Conservation (phyloP, 768 basidiomycete genomes). For the Porphyrellus cyaneotinctus region DNA sequence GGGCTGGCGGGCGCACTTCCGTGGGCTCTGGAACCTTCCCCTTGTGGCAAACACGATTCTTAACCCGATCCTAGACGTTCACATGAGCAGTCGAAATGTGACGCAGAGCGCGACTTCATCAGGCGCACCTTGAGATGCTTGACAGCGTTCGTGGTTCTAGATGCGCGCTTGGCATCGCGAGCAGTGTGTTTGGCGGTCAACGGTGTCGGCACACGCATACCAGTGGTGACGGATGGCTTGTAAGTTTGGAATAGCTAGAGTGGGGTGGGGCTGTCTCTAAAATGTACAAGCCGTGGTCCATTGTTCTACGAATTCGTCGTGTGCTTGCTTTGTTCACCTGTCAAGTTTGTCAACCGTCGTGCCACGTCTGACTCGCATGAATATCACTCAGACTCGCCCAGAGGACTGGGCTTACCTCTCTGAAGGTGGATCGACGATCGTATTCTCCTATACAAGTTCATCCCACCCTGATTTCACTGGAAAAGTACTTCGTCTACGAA, state of each 20-base stretch:
- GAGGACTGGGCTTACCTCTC: conserved; percentile 79
- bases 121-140: conserved; percentile 10
- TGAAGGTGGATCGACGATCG: conserved; percentile 90
- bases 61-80: conserved; percentile 16
- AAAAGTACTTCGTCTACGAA: conserved; percentile 75
- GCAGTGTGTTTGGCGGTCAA: conserved; percentile 4
- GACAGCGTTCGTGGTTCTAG: conserved; percentile 4
- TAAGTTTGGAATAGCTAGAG: background rate
- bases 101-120: background rate
- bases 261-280: background rate
- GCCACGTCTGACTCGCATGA: conserved; percentile 16
- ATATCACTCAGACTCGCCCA: conserved; percentile 30
- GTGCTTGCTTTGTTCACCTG: conserved; percentile 10
- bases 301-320: conserved; percentile 21
- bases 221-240: background rate
- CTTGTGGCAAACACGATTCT: conserved; percentile 7
- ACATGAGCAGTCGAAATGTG: background rate
- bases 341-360: background rate
- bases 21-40: conserved; percentile 25
- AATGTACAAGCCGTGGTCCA: background rate
- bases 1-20: conserved; percentile 35
- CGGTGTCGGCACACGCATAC: conserved; percentile 19
- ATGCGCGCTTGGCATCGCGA: conserved; percentile 8
- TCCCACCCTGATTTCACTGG: conserved; percentile 48
- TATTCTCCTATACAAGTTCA: conserved; percentile 76